phyloP scores from a whole-genome alignment of 2,329 filamentous ascomycete genomes.

The Botrytis fragariae region DNA sequence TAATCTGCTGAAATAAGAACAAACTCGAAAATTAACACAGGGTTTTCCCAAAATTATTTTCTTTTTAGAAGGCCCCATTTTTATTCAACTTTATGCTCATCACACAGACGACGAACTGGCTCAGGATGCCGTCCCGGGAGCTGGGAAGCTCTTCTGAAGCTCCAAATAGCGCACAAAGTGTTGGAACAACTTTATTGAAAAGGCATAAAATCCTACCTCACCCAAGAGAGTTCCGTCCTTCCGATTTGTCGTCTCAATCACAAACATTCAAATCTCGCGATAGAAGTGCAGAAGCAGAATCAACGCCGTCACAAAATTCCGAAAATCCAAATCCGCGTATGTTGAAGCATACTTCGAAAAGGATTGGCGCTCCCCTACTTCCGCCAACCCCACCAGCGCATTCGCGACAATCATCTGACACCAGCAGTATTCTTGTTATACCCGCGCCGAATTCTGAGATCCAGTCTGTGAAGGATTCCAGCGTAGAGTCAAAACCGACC shows the following conservation, averaged over 20 bases:
- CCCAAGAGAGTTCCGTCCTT: slow-evolving; percentile 31
- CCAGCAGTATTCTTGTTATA: slow-evolving; percentile 24
- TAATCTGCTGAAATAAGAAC: background rate
- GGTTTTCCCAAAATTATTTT: slow-evolving; percentile 7
- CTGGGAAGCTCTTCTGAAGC: slow-evolving; percentile 32
- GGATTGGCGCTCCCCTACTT: slow-evolving; percentile 36
- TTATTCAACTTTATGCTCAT: slow-evolving; percentile 37
- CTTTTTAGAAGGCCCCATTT: background rate
- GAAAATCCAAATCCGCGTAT: slow-evolving; percentile 36
- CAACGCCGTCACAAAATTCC: slow-evolving; percentile 31
- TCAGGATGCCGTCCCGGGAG: slow-evolving; percentile 37
- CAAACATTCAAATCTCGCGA: slow-evolving; percentile 29
- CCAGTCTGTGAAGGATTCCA: slow-evolving; percentile 23
- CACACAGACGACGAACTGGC: slow-evolving; percentile 38
- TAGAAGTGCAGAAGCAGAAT: slow-evolving; percentile 32
- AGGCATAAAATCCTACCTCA: slow-evolving; percentile 38
- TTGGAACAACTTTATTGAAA: slow-evolving; percentile 36
- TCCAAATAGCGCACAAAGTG: slow-evolving; percentile 31
- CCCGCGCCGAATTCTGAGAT: slow-evolving; percentile 29
- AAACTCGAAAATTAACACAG: background rate
- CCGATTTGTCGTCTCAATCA: slow-evolving; percentile 26
- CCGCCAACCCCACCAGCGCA: slow-evolving; percentile 64
- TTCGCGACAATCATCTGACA: slow-evolving; percentile 56
- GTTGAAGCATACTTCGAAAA: slow-evolving; percentile 37
- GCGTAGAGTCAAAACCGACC: slow-evolving; percentile 42